Evolutionary conservation across 2,329 filamentous ascomycete genomes (phyloP).

Genomic region (Ophiostoma populinum): DNA sequence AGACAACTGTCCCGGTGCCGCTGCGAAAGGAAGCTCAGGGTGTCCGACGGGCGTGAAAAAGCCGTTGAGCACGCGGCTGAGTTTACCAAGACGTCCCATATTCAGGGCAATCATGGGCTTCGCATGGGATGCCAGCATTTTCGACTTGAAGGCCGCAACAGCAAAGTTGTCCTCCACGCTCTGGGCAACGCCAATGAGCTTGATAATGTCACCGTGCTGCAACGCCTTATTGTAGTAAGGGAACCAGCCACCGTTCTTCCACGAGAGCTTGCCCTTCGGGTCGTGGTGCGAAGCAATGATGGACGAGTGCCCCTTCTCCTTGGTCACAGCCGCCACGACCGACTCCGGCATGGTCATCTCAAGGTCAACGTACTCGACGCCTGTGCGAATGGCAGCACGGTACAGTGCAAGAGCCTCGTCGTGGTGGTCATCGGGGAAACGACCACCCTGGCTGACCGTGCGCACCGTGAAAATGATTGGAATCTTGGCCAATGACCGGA

Average conservation of each 20-base stretch:
- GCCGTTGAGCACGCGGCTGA: constrained; percentile 75
- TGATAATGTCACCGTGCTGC: constrained; percentile 83
- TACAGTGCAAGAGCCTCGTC: constrained; percentile 63
- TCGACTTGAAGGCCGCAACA: constrained; percentile 63
- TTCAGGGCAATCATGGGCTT: constrained; percentile 89
- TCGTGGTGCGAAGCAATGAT: constrained; percentile 97
- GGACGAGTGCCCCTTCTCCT: constrained; percentile 51
- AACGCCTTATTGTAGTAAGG: constrained; percentile 77
- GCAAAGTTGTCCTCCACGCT: constrained; percentile 73
- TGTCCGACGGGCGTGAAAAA: constrained; percentile 95
- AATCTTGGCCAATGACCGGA: constrained; percentile 44
- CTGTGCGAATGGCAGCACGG: constrained; percentile 59
- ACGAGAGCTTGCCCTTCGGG: constrained; percentile 58
- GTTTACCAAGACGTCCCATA: constrained; percentile 76
- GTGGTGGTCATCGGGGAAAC: constrained; percentile 61
- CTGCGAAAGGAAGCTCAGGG: constrained; percentile 74
- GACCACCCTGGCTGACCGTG: constrained; percentile 71
- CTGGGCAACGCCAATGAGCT: constrained; percentile 71
- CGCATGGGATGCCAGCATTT: constrained; percentile 54
- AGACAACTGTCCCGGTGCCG: constrained; percentile 84
- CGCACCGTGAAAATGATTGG: constrained; percentile 89
- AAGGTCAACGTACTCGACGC: constrained; percentile 82
- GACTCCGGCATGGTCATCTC: constrained; percentile 73
- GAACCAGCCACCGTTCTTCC: constrained; percentile 88
- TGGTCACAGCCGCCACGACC: constrained; percentile 52